Percentiles rank a stretch among this genome's conserved stretches.
Evolutionary conservation across 371 early-diverging fungal genomes (phyloP).

Genomic region (Polyrhizophydium stewartii): DNA sequence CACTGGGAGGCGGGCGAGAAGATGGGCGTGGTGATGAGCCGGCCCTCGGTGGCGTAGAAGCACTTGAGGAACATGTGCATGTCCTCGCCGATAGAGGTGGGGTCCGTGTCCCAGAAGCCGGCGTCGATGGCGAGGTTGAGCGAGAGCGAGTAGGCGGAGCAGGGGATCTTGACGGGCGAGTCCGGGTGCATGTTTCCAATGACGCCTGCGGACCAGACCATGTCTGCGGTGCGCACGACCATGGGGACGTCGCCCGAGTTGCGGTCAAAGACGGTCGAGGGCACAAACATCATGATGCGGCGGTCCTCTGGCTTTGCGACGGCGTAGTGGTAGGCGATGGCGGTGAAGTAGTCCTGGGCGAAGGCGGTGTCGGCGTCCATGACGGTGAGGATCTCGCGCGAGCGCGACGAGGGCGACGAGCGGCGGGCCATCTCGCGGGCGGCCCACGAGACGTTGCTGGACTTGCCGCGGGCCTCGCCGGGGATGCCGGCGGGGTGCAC

Average conservation of each 20-base stretch:
- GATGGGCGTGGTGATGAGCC: conserved; percentile 51
- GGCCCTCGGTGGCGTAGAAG: conserved; percentile 57
- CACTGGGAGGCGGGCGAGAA: conserved; percentile 60
- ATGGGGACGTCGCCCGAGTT: conserved; percentile 60
- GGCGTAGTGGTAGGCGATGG: conserved; percentile 26
- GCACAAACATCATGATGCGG: conserved; percentile 49
- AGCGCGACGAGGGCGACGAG: conserved; percentile 6
- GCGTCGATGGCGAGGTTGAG: conserved; percentile 57
- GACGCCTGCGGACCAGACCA: conserved; percentile 61
- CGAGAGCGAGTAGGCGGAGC: conserved; percentile 60
- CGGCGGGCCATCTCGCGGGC: conserved; percentile 30
- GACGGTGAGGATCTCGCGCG: conserved; percentile 51
- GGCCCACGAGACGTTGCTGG: conserved; percentile 62
- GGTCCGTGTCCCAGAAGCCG: conserved; percentile 62
- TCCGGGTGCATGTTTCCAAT: conserved; percentile 57
- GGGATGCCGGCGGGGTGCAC: conserved; percentile 60
- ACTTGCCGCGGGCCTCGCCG: conserved; percentile 66
- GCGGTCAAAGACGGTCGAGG: conserved; percentile 66
- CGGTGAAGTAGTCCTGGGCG: conserved; percentile 51
- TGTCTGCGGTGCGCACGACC: conserved; percentile 60
- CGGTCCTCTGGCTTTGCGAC: conserved; percentile 16
- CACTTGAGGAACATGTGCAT: conserved; percentile 71
- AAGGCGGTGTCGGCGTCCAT: conserved; percentile 59
- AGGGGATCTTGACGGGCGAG: conserved; percentile 54
- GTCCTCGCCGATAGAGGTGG: conserved; percentile 67